Evolutionary conservation across 2,329 filamentous ascomycete genomes (phyloP).

Genomic region (Fusarium clavum): DNA sequence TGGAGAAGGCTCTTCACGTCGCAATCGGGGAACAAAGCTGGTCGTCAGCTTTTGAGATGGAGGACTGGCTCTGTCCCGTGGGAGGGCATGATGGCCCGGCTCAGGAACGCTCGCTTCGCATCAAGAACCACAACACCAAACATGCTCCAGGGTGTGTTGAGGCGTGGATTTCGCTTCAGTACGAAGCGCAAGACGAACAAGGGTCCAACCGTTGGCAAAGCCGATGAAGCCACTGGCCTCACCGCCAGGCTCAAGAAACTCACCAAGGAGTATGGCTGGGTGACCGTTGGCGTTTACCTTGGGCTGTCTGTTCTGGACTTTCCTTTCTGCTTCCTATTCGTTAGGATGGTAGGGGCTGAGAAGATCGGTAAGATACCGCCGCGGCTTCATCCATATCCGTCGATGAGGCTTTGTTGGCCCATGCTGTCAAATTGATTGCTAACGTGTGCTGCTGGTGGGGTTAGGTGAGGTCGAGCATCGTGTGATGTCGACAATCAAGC

Average conservation of each 20-base stretch:
- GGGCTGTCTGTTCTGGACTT: conserved; percentile 87
- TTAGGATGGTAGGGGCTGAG: conserved; percentile 85
- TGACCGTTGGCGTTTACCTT: conserved; percentile 91
- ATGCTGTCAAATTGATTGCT: conserved; percentile 15
- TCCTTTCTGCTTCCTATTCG: conserved; percentile 92
- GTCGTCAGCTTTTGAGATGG: conserved; percentile 41
- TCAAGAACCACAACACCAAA: conserved; percentile 32
- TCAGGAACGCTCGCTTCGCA: conserved; percentile 31
- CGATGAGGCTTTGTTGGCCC: background rate
- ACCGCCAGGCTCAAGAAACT: conserved; percentile 83
- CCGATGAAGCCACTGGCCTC: conserved; percentile 60
- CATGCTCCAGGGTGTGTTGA: conserved; percentile 41
- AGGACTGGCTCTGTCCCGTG: conserved; percentile 26
- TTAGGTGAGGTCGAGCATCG: conserved; percentile 72
- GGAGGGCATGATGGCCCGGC: conserved; percentile 34
- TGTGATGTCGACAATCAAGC: conserved; percentile 70
- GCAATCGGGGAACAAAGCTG: conserved; percentile 35
- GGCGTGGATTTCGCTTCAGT: conserved; percentile 53
- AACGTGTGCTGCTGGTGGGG: conserved; percentile 15
- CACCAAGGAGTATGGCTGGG: conserved; percentile 93
- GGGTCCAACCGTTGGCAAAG: conserved; percentile 37
- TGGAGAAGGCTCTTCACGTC: conserved; percentile 48
- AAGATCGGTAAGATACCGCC: conserved; percentile 72
- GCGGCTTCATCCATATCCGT: conserved; percentile 12
- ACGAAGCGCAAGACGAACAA: conserved; percentile 48